Evolutionary conservation across 352 stramenopile genomes (phyloP), one percentile per base, ranked within the genome.

Genomic region (Pythium inflatum): DNA sequence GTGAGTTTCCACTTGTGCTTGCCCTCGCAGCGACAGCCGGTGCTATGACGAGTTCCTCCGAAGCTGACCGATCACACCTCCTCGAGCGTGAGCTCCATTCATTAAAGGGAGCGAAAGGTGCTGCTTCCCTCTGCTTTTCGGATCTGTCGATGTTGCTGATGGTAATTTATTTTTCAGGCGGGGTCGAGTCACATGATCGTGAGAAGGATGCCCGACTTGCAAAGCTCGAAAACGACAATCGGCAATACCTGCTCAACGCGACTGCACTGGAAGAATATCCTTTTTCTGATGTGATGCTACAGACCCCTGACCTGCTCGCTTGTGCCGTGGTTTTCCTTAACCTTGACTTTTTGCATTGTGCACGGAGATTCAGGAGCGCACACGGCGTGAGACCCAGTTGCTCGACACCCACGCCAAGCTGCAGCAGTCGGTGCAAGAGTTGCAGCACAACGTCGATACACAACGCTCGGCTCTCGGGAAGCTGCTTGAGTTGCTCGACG

Each of bases 201-300:
- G 58, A 73, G 27, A 73, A 73, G 20, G 59, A 73, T 34, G 38
- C 50, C 7, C 59, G 28, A 8, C 89, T 94, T 27, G 78, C 81
- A 31, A 88, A 92, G 69, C 82, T 95, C 65, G 87, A 93, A 83
- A 87, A 72, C 73, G 87, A 94, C 74, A 94, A 94, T 62, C 83
- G 93, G 75, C 81, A 94, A 70, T 92, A 90, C 46, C 65, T 94
- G 75, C 69, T 93, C 58, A 92, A 93, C 43, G 87, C 85, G 12
- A 86, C 84, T 6, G 83, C 87, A 43, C 90, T 94, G 57, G 87
- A 94, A 93, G 83, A 94, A 91, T 91, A 91, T 93, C 84, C 81
- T 89, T 83, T 78, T 68, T 51, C 22, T 45, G 1, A 34, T 40
- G 55, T 38, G 31, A 55, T 55, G 8, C 34, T 45, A 16, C 9